Percentiles rank a stretch among this genome's conserved stretches.
Evolutionary conservation across 345 rosid genomes (phyloP).

Genomic region (Aegle marmelos): DNA sequence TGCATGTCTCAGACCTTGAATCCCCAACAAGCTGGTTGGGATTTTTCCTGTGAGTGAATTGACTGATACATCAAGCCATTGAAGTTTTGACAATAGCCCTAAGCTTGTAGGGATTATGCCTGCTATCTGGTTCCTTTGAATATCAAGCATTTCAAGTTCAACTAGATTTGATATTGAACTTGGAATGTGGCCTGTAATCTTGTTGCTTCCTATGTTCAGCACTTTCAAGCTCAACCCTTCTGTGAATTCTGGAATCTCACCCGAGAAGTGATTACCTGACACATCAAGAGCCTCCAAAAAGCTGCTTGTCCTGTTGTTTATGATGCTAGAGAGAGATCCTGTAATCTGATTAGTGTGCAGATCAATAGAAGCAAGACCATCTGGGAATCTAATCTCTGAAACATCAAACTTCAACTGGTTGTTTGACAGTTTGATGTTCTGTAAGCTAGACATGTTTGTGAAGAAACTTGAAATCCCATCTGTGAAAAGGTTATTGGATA

Average conservation of each 20-base stretch:
- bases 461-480: constrained; percentile 60
- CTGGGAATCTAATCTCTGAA: constrained; percentile 53
- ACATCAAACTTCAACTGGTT: constrained; percentile 72
- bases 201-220: constrained; percentile 75
- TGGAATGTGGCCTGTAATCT: constrained; percentile 68
- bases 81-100: constrained; percentile 55
- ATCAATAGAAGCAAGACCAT: constrained; percentile 52
- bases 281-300: constrained; percentile 67
- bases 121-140: constrained; percentile 66
- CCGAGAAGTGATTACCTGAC: constrained; percentile 64
- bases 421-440: constrained; percentile 65
- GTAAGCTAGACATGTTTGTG: constrained; percentile 53
- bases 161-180: constrained; percentile 69
- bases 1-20: constrained; percentile 52
- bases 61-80: constrained; percentile 80
- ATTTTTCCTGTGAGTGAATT: constrained; percentile 67
- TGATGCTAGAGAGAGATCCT: constrained; percentile 63
- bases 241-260: constrained; percentile 58
- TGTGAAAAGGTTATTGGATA: constrained; percentile 63
- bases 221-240: constrained; percentile 63
- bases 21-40: constrained; percentile 61
- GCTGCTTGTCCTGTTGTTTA: constrained; percentile 70
- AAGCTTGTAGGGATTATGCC: constrained; percentile 66
- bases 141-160: constrained; percentile 59
- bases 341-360: constrained; percentile 64